Conservation (phyloP, 768 basidiomycete genomes). For the Polyporus arcularius region DNA sequence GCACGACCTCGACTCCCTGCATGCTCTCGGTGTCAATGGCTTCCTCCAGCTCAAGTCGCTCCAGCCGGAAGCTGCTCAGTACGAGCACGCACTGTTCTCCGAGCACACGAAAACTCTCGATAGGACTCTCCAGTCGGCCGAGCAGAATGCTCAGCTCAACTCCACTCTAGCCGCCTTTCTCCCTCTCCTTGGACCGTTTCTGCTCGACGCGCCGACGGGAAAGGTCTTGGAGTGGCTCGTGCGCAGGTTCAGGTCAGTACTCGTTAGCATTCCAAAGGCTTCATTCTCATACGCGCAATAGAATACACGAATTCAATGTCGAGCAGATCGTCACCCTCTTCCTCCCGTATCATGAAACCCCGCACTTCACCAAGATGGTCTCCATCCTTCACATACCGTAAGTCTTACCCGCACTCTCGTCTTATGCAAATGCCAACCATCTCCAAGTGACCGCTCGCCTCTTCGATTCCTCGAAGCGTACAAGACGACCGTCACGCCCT, state of each 20-base stretch:
- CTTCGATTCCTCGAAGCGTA: constrained; percentile 75
- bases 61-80: constrained; percentile 55
- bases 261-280: neutral
- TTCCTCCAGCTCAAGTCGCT: constrained; percentile 70
- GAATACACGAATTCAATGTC: constrained; percentile 93
- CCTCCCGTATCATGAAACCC: constrained; percentile 92
- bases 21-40: constrained; percentile 78
- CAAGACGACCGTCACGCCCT: constrained; percentile 72
- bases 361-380: constrained; percentile 92
- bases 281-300: too few relatives aligned
- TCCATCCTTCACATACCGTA: constrained; percentile 81
- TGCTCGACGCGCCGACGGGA: constrained; percentile 78
- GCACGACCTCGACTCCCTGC: constrained; percentile 86
- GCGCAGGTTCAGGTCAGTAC: constrained; percentile 78
- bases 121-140: constrained; percentile 69
- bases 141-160: constrained; percentile 68
- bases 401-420: constrained; percentile 23
- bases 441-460: constrained; percentile 52
- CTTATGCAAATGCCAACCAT: neutral
- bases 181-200: constrained; percentile 71
- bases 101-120: constrained; percentile 75
- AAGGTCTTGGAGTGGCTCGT: constrained; percentile 96
- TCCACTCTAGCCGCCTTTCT: constrained; percentile 61
- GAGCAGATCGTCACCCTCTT: constrained; percentile 77
- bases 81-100: constrained; percentile 77